Base-by-base conservation (phyloP, 2,329 filamentous ascomycete genomes). In the Fusarium pseudonygamai region DNA sequence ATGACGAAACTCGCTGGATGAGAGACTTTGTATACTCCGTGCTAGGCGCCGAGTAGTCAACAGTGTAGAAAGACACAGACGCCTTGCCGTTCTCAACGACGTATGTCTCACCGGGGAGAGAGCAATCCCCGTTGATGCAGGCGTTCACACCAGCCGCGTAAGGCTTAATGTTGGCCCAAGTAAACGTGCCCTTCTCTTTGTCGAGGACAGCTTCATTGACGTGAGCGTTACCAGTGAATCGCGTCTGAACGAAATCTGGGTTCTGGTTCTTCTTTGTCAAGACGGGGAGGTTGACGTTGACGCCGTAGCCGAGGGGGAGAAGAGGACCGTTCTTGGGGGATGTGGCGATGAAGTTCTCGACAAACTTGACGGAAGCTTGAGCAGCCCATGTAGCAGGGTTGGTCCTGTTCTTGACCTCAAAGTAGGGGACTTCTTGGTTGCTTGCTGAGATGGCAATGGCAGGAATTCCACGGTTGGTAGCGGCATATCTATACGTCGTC, bases 51-150 rank as follows among this genome's bases (percentile, higher is more conserved):
- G 84, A 83, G 68, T 87, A 87, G 63, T 88, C 86, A 26, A 87
- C 82, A 0, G 85, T 87, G 65, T 87, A 88, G 1, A 87, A 79
- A 2, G 80, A 84, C 6, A 88, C 82, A 20, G 80, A 80, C 6
- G 83, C 78, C 45, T 81, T 84, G 1, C 84, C 84, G 20, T 80
- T 78, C 56, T 83, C 80, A 16, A 88, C 82, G 5, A 87, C 80
- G 43, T 81, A 82, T 2, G 85, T 87, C 81, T 89, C 87, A 0
- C 86, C 85, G 0, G 85, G 85, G n/a, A 88, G 75, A 12, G 77
- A 78, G 75, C 85, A 87, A 61, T 88, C 83, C 2, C 86, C 87
- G 55, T 88, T 87, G 71, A 87, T 84, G 64, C 86, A 87, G 3
- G 79, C 75, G 60, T 88, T 88, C 5, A 85, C 79, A 4, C 84